phyloP scores from a whole-genome alignment of 805 yeast genomes.

The Pichia membranifaciens region DNA sequence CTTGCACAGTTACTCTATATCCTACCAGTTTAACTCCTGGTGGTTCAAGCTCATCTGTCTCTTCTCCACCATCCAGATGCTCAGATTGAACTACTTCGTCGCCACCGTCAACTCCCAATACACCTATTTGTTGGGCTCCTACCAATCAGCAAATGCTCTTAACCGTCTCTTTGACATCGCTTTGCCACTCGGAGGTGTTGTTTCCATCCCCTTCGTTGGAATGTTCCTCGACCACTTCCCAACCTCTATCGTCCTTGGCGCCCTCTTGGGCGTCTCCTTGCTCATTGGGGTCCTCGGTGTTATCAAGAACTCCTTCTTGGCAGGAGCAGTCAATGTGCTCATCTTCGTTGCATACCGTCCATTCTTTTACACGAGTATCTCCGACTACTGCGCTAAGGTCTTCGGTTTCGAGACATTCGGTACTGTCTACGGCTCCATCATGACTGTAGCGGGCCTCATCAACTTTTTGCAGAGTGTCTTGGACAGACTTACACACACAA shows the following conservation, averaged over 20 bases:
- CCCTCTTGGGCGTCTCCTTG: slow-evolving; percentile 37
- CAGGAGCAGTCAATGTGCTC: slow-evolving; percentile 41
- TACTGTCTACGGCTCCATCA: slow-evolving; percentile 51
- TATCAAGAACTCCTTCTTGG: slow-evolving; percentile 31
- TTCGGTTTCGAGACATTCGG: slow-evolving; percentile 61
- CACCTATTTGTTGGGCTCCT: slow-evolving; percentile 38
- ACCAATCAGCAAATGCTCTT: slow-evolving; percentile 33
- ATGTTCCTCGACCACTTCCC: slow-evolving; percentile 43
- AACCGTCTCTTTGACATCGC: slow-evolving; percentile 47
- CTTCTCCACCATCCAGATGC: slow-evolving; percentile 52
- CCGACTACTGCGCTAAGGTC: slow-evolving; percentile 57
- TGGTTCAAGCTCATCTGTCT: slow-evolving; percentile 47
- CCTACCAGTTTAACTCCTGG: slow-evolving; percentile 43
- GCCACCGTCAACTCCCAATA: slow-evolving; percentile 56
- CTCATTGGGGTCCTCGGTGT: slow-evolving; percentile 46
- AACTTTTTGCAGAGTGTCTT: slow-evolving; percentile 43
- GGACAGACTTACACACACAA: slow-evolving; percentile 45
- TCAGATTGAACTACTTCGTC: slow-evolving; percentile 51
- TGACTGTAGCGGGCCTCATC: slow-evolving; percentile 46
- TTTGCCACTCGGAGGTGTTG: slow-evolving; percentile 50
- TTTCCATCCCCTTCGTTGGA: slow-evolving; percentile 52
- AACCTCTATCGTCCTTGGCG: slow-evolving; percentile 38
- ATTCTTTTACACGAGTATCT: slow-evolving; percentile 50
- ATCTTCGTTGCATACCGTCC: slow-evolving; percentile 51
- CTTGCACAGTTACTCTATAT: slow-evolving; percentile 46